Evolutionary conservation across 2,329 filamentous ascomycete species (phyloP), one percentile per base, ranked within the genome.

Genomic region (Fusarium xylarioides): DNA sequence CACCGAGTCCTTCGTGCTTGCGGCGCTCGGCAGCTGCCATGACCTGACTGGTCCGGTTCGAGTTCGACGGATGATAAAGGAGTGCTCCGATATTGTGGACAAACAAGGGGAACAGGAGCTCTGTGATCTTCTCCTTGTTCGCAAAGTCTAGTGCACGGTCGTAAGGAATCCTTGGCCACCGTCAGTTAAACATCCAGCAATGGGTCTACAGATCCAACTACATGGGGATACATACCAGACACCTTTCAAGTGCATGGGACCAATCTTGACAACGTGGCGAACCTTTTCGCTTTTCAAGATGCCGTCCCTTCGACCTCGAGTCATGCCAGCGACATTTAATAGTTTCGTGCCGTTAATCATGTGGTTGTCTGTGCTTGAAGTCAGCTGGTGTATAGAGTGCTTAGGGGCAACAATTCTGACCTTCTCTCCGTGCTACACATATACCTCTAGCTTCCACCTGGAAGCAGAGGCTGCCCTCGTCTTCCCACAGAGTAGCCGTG

Each of bases 291-390:
- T 98, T 85, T 99, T 99, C 66, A 99, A 84, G 75, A 99, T 98
- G 53, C 96, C 96, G 80, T 99, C 96, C 79, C 96, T 90, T 74
- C 96, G 92, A 63, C 96, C 96, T 81, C 96, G 90, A 19, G 96
- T 99, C 96, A 99, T 99, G 18, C 96, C 95, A 56, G 96, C 96
- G 59, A 99, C 96, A 75, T 99, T 99, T 65, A 98, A 85, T 64
- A 99, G 86, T 83, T 98, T 99, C 2, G 96, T 99, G 23, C 96
- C 96, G 79, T 98, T 99, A 82, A 99, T 98, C 94, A 99, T 98
- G 84, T 97, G 94, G 83, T 98, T 98, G 78, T 98, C 95, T 97
- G 73, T 46, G 53, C 6, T 28, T 23, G 4, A 14, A 56, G 64
- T 72, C 56, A 74, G 71, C 54, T 49, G 16, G 35, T 53, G 43